A percentile compares a stretch with the other conserved stretches of the same genome.
These are phyloP conservation scores for Nicotiana noctiflora DNA, from an alignment of 257 asterid species.

Conservation along the genomic window DNA sequence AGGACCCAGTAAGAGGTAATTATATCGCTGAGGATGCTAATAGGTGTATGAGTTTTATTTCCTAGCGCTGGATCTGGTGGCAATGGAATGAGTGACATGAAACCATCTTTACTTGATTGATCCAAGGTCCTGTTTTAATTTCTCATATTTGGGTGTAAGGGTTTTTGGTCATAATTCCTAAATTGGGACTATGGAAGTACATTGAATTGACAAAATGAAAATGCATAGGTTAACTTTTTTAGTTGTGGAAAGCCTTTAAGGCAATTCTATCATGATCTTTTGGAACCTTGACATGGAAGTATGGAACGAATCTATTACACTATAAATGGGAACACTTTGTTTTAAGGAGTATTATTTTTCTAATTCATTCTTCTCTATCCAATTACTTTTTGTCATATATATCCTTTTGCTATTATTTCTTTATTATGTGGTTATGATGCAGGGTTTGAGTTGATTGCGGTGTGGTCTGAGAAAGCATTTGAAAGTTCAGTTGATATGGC, in stretches of 20 bases:
- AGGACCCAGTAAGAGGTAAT: conserved; percentile 81
- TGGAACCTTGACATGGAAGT: no score
- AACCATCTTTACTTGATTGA: neutral
- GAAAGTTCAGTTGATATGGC: conserved; percentile 87
- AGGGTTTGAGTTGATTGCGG: conserved; percentile 65
- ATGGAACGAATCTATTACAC: no score
- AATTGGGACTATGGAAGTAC: no score
- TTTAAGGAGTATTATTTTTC: neutral
- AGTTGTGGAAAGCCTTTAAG: no score
- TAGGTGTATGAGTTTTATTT: neutral
- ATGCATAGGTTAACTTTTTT: no score
- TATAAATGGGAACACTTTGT: no score
- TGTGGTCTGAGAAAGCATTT: conserved; percentile 67
- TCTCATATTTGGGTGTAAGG: neutral
- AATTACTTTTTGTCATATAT: no score
- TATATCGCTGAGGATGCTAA: conserved; percentile 11
- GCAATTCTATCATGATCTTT: no score
- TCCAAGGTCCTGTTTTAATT: neutral
- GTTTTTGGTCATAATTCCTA: neutral
- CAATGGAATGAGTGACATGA: neutral
- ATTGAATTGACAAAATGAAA: no score
- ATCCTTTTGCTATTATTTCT: neutral
- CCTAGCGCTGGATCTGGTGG: neutral
- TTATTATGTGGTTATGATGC: conserved; percentile 16
- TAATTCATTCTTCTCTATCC: neutral